phyloP scores from a whole-genome alignment of 495 filamentous ascomycete genomes.

The Diplogelasinospora grovesii region DNA sequence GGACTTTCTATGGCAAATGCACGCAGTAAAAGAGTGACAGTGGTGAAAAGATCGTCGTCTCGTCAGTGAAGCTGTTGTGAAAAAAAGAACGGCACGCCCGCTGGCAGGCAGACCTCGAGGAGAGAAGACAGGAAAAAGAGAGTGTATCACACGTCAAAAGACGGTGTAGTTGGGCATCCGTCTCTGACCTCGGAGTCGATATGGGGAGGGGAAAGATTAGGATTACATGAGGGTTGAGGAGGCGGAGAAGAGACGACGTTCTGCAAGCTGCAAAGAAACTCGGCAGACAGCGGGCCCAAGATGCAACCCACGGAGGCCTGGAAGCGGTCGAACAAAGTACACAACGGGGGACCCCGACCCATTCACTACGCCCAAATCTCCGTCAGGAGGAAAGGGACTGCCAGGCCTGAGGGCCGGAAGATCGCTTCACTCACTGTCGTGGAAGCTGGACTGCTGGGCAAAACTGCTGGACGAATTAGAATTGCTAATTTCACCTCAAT shows the following conservation, averaged over 20 bases:
- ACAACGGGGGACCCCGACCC: slow-evolving; percentile 5
- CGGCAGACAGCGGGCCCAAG: no score
- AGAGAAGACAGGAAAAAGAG: slow-evolving; percentile 26
- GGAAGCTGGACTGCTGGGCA: slow-evolving; percentile 1
- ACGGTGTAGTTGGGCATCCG: slow-evolving; percentile 23
- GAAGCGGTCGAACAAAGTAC: no score
- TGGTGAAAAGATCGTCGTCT: slow-evolving; percentile 21
- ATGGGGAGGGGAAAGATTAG: slow-evolving; percentile 5
- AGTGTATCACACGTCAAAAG: slow-evolving; percentile 29
- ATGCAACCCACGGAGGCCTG: no score
- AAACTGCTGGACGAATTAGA: slow-evolving; percentile 25
- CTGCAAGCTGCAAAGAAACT: no score
- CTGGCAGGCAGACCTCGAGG: slow-evolving; percentile 35
- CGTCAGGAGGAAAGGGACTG: slow-evolving; percentile 16
- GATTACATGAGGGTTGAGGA: slow-evolving; percentile 3
- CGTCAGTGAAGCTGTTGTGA: slow-evolving; percentile 3
- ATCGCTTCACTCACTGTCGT: slow-evolving; percentile 3
- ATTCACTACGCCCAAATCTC: slow-evolving; percentile 22
- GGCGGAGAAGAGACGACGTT: no score
- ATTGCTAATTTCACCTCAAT: slow-evolving; percentile 30
- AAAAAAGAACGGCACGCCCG: slow-evolving; percentile 43
- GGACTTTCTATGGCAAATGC: no score
- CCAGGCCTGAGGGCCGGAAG: slow-evolving; percentile 14
- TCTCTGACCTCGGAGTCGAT: slow-evolving; percentile 12
- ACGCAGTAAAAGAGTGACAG: not conserved